These are phyloP conservation scores for Globisporangium carolinianum DNA, from an alignment of 352 stramenopile genomes.

Conservation along the genomic window DNA sequence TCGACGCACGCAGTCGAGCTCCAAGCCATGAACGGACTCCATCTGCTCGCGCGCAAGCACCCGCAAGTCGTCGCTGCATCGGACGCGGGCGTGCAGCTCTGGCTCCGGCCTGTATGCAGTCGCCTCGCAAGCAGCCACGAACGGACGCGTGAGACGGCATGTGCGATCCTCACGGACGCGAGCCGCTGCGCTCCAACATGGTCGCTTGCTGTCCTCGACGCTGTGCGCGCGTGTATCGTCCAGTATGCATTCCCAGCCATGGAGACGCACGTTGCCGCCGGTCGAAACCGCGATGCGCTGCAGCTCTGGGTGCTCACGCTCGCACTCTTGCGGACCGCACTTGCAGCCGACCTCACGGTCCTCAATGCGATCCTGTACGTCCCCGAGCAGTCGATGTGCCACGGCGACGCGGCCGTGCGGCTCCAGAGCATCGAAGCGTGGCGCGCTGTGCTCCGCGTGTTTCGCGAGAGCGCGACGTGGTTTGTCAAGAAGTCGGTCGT, in stretches of 20 bases:
- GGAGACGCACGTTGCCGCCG: conserved; percentile 38
- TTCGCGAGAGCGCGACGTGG: conserved; percentile 40
- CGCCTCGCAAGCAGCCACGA: conserved; percentile 43
- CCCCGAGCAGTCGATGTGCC: conserved; percentile 40
- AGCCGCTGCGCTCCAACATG: conserved; percentile 23
- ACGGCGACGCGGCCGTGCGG: conserved; percentile 34
- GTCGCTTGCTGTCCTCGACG: conserved; percentile 21
- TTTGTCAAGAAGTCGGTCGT: conserved; percentile 51
- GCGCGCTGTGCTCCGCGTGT: conserved; percentile 37
- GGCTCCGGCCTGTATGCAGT: conserved; percentile 44
- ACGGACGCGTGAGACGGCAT: conserved; percentile 35
- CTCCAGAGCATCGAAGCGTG: conserved; percentile 50
- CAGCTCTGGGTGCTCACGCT: conserved; percentile 51
- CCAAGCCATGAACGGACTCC: conserved; percentile 55
- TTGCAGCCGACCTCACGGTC: conserved; percentile 32
- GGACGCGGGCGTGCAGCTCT: conserved; percentile 29
- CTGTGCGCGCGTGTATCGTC: conserved; percentile 28
- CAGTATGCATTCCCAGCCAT: conserved; percentile 54
- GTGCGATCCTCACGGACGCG: conserved; percentile 41
- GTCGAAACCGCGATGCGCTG: conserved; percentile 37
- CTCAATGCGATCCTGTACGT: conserved; percentile 53
- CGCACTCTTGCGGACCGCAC: conserved; percentile 28
- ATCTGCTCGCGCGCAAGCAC: conserved; percentile 46
- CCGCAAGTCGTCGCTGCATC: conserved; percentile 25
- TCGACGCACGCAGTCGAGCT: conserved; percentile 26